Conservation (phyloP, 2,329 filamentous ascomycete genomes). For the Pseudogymnoascus sp. region DNA sequence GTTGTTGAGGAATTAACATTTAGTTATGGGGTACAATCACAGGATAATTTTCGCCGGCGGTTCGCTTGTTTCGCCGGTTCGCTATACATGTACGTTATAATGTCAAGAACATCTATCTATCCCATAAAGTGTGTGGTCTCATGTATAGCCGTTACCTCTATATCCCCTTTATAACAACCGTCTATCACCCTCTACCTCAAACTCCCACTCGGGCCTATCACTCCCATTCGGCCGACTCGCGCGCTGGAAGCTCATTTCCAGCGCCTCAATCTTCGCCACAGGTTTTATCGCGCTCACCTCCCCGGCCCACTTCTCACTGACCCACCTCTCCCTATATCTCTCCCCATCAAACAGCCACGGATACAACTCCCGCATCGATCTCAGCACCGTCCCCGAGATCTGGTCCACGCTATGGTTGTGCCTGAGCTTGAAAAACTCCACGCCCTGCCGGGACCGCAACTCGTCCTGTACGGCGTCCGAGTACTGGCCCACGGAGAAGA, state of each 20-base stretch:
- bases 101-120: not conserved
- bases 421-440: conserved; percentile 23
- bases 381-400: conserved; percentile 24
- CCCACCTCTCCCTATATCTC: conserved; percentile 23
- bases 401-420: conserved; percentile 28
- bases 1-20: no score
- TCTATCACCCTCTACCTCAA: conserved; percentile 21
- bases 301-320: conserved; percentile 22
- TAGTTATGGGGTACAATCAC: no score
- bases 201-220: conserved; percentile 39
- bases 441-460: conserved; percentile 19
- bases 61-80: no score
- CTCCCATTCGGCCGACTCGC: conserved; percentile 41
- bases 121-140: not conserved
- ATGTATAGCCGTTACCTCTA: not conserved
- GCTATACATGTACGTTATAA: no score
- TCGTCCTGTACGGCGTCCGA: conserved; percentile 41
- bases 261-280: conserved; percentile 23
- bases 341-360: conserved; percentile 30
- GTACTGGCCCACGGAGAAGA: conserved; percentile 53
- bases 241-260: conserved; percentile 25
- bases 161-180: not conserved
- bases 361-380: conserved; percentile 24
- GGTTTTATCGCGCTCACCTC: conserved; percentile 28
- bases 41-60: no score